phyloP scores from a whole-genome alignment of 169 alveolate species.

The Perkinsus olseni region DNA sequence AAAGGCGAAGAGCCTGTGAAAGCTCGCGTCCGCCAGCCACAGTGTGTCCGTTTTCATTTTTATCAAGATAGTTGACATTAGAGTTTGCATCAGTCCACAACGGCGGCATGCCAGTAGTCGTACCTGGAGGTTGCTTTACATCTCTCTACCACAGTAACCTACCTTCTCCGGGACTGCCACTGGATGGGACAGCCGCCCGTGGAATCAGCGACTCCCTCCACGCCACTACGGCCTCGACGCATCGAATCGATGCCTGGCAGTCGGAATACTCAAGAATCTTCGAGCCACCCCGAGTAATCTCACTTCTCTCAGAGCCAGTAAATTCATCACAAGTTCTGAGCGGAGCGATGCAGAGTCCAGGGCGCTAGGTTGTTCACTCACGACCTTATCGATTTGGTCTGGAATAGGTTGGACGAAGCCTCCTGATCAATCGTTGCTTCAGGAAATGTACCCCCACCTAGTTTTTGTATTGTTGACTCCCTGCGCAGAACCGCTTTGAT shows the following conservation, averaged over 20 bases:
- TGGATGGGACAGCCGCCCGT: too few relatives aligned
- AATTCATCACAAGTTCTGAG: background rate
- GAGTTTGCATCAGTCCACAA: background rate
- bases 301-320: background rate
- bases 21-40: background rate
- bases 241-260: background rate
- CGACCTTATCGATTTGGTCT: background rate
- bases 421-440: too few relatives aligned
- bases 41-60: conserved; percentile 15
- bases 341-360: background rate
- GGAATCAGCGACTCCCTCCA: conserved; percentile 10
- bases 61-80: conserved; percentile 1
- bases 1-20: background rate
- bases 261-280: background rate
- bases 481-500: background rate
- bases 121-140: background rate
- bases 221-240: conserved; percentile 7
- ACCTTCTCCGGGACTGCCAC: too few relatives aligned
- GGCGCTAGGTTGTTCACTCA: background rate
- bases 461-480: background rate
- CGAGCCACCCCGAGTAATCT: background rate
- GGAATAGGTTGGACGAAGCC: background rate
- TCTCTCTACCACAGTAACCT: too few relatives aligned
- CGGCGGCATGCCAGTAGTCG: background rate
- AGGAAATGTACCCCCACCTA: too few relatives aligned